Evolutionary conservation across 495 filamentous ascomycete genomes (phyloP).

Genomic region (Halenospora varia): DNA sequence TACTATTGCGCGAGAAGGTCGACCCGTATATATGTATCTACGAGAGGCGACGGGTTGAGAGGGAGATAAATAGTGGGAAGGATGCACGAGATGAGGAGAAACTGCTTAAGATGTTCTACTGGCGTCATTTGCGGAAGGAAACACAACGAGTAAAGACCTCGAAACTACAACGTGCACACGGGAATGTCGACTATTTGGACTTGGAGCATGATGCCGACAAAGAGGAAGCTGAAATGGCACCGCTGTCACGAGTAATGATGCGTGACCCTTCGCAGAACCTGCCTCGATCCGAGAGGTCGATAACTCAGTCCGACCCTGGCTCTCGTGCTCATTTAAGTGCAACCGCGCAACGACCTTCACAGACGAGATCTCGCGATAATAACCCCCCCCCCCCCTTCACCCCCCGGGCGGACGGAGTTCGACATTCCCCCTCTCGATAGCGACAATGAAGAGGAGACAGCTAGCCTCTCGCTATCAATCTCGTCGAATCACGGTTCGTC

Average conservation of each 20-base stretch:
- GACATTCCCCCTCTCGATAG: slow-evolving; percentile 34
- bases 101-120: slow-evolving; percentile 52
- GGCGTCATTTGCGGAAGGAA: slow-evolving; percentile 53
- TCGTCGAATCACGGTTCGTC: slow-evolving; percentile 41
- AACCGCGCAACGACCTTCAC: slow-evolving; percentile 40
- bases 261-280: slow-evolving; percentile 22
- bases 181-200: slow-evolving; percentile 72
- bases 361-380: slow-evolving; percentile 23
- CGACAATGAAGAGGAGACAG: slow-evolving; percentile 43
- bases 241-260: slow-evolving; percentile 32
- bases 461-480: slow-evolving; percentile 32
- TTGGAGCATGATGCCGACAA: slow-evolving; percentile 73
- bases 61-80: slow-evolving; percentile 58
- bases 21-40: slow-evolving; percentile 72
- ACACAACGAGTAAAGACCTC: slow-evolving; percentile 42
- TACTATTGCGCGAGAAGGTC: slow-evolving; percentile 86
- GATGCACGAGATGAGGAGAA: slow-evolving; percentile 61
- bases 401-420: too few relatives aligned
- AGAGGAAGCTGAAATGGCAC: slow-evolving; percentile 41
- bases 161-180: slow-evolving; percentile 36
- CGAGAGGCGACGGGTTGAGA: slow-evolving; percentile 74
- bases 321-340: slow-evolving; percentile 41
- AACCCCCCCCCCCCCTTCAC: slow-evolving; percentile 26
- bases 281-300: slow-evolving; percentile 25
- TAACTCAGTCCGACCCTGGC: slow-evolving; percentile 31